phyloP scores from a whole-genome alignment of 495 filamentous ascomycete genomes.

The Poronia punctata region DNA sequence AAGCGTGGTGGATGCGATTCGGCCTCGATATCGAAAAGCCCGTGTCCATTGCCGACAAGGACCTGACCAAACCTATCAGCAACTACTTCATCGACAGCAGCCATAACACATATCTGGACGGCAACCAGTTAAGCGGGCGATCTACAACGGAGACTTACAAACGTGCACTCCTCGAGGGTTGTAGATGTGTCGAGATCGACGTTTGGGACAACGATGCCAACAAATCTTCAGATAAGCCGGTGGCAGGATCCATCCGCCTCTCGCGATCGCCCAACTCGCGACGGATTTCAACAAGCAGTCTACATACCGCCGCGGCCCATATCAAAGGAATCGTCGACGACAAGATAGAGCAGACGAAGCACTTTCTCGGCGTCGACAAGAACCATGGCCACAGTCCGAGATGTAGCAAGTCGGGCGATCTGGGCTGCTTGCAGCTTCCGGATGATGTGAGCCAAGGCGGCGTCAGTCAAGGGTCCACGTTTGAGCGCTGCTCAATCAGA shows the following conservation, averaged over 20 bases:
- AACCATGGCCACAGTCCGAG: slow-evolving; percentile 28
- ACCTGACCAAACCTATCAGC: slow-evolving; percentile 54
- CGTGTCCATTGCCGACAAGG: slow-evolving; percentile 18
- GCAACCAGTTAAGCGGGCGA: slow-evolving; percentile 77
- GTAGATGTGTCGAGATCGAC: slow-evolving; percentile 91
- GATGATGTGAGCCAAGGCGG: slow-evolving; percentile 9
- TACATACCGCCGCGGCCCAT: slow-evolving; percentile 29
- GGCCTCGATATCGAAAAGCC: slow-evolving; percentile 28
- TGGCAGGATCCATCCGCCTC: slow-evolving; percentile 9
- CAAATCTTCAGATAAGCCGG: slow-evolving; percentile 12
- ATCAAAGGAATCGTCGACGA: slow-evolving; percentile 28
- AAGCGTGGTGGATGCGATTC: slow-evolving; percentile 29
- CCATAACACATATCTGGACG: slow-evolving; percentile 91
- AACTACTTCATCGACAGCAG: slow-evolving; percentile 89
- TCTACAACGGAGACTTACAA: slow-evolving; percentile 76
- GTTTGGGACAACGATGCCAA: slow-evolving; percentile 74
- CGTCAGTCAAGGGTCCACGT: slow-evolving; percentile 4
- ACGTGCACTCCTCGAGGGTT: slow-evolving; percentile 61
- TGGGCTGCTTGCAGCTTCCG: slow-evolving; percentile 7
- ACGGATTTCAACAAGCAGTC: slow-evolving; percentile 28
- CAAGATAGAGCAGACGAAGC: slow-evolving; percentile 23
- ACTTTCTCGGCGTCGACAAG: slow-evolving; percentile 21
- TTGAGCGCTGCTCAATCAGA: slow-evolving; percentile 13
- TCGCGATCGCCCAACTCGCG: slow-evolving; percentile 23
- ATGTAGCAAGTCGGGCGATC: slow-evolving; percentile 24